These are phyloP conservation scores for Apiospora hydei DNA, from an alignment of 2,329 filamentous ascomycete genomes.

Conservation along the genomic window DNA sequence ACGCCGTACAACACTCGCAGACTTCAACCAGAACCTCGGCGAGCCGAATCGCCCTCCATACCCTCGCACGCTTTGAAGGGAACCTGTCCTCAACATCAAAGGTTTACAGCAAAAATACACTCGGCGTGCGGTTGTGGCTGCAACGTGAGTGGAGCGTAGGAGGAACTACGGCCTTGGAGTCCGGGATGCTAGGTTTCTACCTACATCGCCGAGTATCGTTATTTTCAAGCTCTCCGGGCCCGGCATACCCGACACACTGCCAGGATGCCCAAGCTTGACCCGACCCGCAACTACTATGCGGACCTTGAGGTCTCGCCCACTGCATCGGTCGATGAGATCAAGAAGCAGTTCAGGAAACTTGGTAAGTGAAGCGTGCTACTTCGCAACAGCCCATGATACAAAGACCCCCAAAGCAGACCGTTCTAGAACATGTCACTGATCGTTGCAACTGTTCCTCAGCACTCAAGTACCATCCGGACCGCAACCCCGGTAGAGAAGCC, in stretches of 20 bases:
- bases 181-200: conserved; percentile 22
- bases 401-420: neutral
- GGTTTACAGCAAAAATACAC: neutral
- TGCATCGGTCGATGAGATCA: conserved; percentile 78
- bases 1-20: neutral
- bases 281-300: conserved; percentile 81
- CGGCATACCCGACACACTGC: conserved; percentile 29
- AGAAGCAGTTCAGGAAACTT: conserved; percentile 85
- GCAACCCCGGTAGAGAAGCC: conserved; percentile 82
- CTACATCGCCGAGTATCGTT: conserved; percentile 26
- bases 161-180: neutral
- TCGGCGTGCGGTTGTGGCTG: neutral
- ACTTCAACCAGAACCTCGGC: neutral
- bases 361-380: conserved; percentile 54
- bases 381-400: neutral
- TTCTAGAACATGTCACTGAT: conserved; percentile 25
- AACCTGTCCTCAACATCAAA: neutral
- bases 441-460: conserved; percentile 57
- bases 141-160: neutral
- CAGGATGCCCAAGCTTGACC: conserved; percentile 73
- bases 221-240: conserved; percentile 21
- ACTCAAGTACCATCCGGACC: conserved; percentile 86
- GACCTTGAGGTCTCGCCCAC: conserved; percentile 76
- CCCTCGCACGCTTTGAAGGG: neutral
- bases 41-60: neutral